Evolutionary conservation across 2,329 filamentous ascomycete species (phyloP).

Genomic region (Pseudogymnoascus sp.): DNA sequence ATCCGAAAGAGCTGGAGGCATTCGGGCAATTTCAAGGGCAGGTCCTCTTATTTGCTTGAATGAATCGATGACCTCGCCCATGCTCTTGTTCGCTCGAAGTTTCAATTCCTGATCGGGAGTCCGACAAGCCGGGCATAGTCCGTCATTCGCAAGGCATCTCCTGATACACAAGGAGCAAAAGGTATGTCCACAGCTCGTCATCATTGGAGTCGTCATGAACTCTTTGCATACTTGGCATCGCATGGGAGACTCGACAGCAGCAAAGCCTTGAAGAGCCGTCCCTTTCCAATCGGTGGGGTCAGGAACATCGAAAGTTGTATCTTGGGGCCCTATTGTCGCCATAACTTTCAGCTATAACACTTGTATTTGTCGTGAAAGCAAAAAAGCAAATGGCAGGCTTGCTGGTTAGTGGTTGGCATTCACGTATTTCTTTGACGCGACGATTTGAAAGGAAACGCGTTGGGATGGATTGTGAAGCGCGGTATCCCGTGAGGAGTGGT

Average conservation of each 20-base stretch:
- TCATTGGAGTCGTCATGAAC: conserved; percentile 89
- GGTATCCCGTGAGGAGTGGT: not conserved
- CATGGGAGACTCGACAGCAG: conserved; percentile 72
- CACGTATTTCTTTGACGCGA: not conserved
- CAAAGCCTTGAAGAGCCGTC: conserved; percentile 61
- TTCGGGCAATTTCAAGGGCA: conserved; percentile 59
- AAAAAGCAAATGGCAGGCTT: not conserved
- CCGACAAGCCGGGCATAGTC: conserved; percentile 82
- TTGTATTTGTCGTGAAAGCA: not conserved
- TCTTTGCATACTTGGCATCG: conserved; percentile 98
- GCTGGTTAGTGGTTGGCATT: not conserved
- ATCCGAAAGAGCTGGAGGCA: conserved; percentile 28
- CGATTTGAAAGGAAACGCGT: not conserved
- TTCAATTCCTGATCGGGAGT: conserved; percentile 74
- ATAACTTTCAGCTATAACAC: not conserved
- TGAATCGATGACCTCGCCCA: conserved; percentile 77
- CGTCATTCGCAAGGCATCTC: conserved; percentile 72
- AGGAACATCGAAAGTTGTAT: conserved; percentile 42
- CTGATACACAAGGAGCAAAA: conserved; percentile 97
- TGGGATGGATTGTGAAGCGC: not conserved
- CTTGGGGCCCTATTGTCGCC: not conserved
- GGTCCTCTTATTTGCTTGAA: conserved; percentile 62
- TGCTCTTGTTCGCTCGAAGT: conserved; percentile 73
- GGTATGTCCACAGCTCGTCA: conserved; percentile 89
- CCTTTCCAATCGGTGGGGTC: conserved; percentile 82